Evolutionary conservation across 768 basidiomycete species (phyloP).

Genomic region (Tulasnella calospora): DNA sequence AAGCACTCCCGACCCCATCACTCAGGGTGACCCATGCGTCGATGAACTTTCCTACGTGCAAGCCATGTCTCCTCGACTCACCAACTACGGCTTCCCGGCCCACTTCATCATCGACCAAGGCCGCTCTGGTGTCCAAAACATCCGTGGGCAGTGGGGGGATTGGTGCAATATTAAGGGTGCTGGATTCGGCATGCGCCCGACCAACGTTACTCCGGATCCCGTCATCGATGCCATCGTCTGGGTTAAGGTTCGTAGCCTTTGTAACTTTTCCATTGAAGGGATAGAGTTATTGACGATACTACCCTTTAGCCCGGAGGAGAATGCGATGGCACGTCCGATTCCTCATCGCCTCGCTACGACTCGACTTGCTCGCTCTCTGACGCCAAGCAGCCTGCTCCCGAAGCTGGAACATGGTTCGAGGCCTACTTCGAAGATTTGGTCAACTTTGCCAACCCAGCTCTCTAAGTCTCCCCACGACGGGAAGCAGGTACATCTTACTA

Average conservation of each 20-base stretch:
- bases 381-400: slow-evolving; percentile 23
- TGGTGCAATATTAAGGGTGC: slow-evolving; percentile 65
- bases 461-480: background rate
- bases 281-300: background rate
- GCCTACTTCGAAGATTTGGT: slow-evolving; percentile 27
- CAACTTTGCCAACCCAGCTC: slow-evolving; percentile 22
- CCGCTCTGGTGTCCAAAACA: slow-evolving; percentile 58
- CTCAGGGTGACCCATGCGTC: slow-evolving; percentile 49
- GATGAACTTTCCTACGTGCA: slow-evolving; percentile 38
- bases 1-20: slow-evolving; percentile 54
- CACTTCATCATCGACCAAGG: slow-evolving; percentile 64
- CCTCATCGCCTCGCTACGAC: slow-evolving; percentile 25
- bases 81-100: slow-evolving; percentile 35
- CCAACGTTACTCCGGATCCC: slow-evolving; percentile 48
- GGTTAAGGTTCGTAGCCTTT: slow-evolving; percentile 39
- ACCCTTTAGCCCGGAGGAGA: slow-evolving; percentile 25
- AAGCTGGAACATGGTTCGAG: slow-evolving; percentile 27
- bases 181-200: slow-evolving; percentile 59
- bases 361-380: slow-evolving; percentile 22
- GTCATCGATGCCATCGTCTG: slow-evolving; percentile 60
- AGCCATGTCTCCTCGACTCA: slow-evolving; percentile 36
- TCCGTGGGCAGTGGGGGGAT: slow-evolving; percentile 58
- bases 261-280: background rate
- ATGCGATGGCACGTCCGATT: slow-evolving; percentile 27
- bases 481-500: background rate